phyloP scores from a whole-genome alignment of 208 protist species.

The Acanthamoeba culbertsoni region DNA sequence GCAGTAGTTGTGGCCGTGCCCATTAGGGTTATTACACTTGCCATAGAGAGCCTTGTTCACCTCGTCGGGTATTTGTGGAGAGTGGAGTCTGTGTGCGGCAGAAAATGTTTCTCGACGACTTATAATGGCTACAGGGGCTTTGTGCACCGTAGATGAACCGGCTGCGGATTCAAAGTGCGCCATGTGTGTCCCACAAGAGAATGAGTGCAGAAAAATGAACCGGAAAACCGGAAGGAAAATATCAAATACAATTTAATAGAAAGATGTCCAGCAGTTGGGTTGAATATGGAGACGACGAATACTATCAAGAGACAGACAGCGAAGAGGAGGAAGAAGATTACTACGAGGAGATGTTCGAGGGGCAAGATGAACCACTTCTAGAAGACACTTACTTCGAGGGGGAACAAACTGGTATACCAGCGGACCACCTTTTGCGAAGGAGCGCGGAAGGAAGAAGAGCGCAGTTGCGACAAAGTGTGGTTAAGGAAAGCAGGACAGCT shows the following conservation, averaged over 20 bases:
- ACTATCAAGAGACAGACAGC: background rate
- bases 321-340: background rate
- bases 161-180: background rate
- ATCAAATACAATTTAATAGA: background rate
- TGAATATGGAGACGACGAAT: background rate
- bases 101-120: constrained; percentile 59
- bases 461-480: background rate
- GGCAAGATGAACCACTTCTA: background rate
- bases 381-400: too few relatives aligned
- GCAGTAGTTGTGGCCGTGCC: constrained; percentile 75
- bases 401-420: too few relatives aligned
- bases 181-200: background rate
- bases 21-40: constrained; percentile 77
- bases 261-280: background rate
- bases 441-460: background rate
- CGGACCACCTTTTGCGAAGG: too few relatives aligned
- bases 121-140: background rate
- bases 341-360: background rate
- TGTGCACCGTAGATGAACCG: background rate
- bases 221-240: too few relatives aligned
- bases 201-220: too few relatives aligned
- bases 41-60: constrained; percentile 68
- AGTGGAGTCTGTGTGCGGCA: constrained; percentile 67
- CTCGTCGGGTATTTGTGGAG: constrained; percentile 49
- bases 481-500: background rate